These are phyloP conservation scores for Basidiobolus meristosporus DNA, from an alignment of 371 early-diverging fungal genomes.

Conservation along the genomic window DNA sequence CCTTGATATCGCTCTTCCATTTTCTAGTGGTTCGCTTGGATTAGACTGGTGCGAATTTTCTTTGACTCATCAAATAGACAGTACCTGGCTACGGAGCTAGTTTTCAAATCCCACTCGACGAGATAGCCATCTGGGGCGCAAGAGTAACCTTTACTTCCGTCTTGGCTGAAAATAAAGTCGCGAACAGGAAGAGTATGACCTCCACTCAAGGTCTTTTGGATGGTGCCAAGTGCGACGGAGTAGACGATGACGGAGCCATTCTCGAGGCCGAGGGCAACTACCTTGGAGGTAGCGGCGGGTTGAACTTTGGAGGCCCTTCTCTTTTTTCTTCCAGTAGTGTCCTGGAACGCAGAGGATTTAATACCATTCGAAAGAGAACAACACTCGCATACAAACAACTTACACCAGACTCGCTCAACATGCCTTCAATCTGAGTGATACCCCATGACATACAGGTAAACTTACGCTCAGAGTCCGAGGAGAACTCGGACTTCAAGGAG, in stretches of 20 bases:
- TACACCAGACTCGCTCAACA: too few relatives aligned
- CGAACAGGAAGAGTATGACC: conserved; percentile 39
- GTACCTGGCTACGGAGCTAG: conserved; percentile 27
- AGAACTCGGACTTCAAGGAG: conserved; percentile 35
- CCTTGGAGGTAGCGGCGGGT: too few relatives aligned
- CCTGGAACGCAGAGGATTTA: too few relatives aligned
- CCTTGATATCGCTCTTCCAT: conserved; percentile 34
- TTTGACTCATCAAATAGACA: conserved; percentile 1
- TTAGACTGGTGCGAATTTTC: too few relatives aligned
- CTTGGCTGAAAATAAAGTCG: conserved; percentile 40
- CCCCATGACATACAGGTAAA: conserved; percentile 48
- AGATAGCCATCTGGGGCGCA: conserved; percentile 38
- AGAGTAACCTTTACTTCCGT: conserved; percentile 37
- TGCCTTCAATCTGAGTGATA: too few relatives aligned
- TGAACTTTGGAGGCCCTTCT: too few relatives aligned
- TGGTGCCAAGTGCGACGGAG: conserved; percentile 35
- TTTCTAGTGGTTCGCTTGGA: conserved; percentile 12
- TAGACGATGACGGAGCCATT: conserved; percentile 39
- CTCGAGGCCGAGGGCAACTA: conserved; percentile 41
- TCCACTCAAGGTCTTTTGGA: conserved; percentile 26
- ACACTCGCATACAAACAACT: too few relatives aligned
- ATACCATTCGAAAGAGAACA: too few relatives aligned
- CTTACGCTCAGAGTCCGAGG: conserved; percentile 27
- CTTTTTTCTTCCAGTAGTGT: too few relatives aligned
- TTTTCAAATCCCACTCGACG: conserved; percentile 53